Conservation (phyloP, 2,329 filamentous ascomycete genomes). For the Penicillium verrucosum region DNA sequence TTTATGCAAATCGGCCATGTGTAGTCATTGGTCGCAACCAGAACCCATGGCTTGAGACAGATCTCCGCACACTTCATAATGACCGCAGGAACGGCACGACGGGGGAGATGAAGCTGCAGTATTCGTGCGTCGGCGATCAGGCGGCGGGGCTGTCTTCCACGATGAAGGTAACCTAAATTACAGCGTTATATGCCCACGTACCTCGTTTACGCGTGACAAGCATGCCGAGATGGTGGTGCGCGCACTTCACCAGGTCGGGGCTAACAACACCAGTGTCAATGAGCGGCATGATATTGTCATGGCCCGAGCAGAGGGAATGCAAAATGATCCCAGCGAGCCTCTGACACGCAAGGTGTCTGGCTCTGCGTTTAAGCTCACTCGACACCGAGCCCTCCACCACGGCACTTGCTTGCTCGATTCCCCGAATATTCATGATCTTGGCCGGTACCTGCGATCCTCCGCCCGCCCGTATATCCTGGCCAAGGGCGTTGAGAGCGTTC, state of each 20-base stretch:
- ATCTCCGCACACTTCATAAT: slow-evolving; percentile 61
- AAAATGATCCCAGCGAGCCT: slow-evolving; percentile 24
- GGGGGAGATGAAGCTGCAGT: slow-evolving; percentile 42
- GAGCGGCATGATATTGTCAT: slow-evolving; percentile 90
- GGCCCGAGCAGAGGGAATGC: slow-evolving; percentile 40
- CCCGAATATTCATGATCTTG: slow-evolving; percentile 68
- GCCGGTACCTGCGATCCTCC: slow-evolving; percentile 71
- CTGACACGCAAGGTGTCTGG: slow-evolving; percentile 77
- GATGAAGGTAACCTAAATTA: slow-evolving; percentile 93
- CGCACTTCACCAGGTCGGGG: slow-evolving; percentile 58
- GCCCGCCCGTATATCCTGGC: slow-evolving; percentile 73
- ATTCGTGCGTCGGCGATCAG: slow-evolving; percentile 79
- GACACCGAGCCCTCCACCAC: slow-evolving; percentile 79
- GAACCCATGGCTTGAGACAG: slow-evolving; percentile 93
- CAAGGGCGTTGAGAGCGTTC: slow-evolving; percentile 86
- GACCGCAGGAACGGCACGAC: slow-evolving; percentile 23
- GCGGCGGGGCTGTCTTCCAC: slow-evolving; percentile 92
- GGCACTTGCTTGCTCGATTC: slow-evolving; percentile 82
- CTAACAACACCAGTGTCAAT: slow-evolving; percentile 69
- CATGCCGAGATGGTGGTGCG: slow-evolving; percentile 91
- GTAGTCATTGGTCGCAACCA: slow-evolving; percentile 94
- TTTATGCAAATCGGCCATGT: slow-evolving; percentile 84
- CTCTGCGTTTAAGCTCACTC: slow-evolving; percentile 90
- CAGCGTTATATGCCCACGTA: slow-evolving; percentile 79
- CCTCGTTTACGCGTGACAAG: slow-evolving; percentile 73